phyloP scores from a whole-genome alignment of 208 protist genomes.

The Acanthamoeba royreba region DNA sequence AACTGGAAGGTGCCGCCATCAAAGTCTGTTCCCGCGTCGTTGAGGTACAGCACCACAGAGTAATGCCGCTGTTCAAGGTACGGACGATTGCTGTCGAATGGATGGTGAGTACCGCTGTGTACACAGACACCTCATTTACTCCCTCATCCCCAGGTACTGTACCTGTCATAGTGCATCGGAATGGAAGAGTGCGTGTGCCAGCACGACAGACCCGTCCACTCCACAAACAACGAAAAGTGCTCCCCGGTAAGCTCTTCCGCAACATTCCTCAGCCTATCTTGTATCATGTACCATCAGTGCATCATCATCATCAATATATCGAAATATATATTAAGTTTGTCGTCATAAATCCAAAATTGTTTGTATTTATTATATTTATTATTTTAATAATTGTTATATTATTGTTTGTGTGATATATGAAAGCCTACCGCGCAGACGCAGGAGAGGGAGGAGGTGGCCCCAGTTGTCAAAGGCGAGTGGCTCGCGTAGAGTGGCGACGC shows the following conservation, averaged over 20 bases:
- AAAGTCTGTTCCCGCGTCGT: neutral
- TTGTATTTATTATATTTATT: neutral
- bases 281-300: too few relatives aligned
- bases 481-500: neutral
- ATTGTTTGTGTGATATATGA: neutral
- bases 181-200: neutral
- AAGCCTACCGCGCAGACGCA: neutral
- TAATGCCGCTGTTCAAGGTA: constrained; percentile 17
- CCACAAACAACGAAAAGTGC: neutral
- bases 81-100: neutral
- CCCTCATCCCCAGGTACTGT: too few relatives aligned
- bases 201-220: constrained; percentile 26
- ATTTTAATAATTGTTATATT: neutral
- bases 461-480: neutral
- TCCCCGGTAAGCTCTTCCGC: neutral
- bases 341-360: too few relatives aligned
- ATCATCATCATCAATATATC: too few relatives aligned
- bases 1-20: constrained; percentile 39
- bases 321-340: too few relatives aligned
- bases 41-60: constrained; percentile 29
- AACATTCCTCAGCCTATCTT: neutral
- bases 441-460: neutral
- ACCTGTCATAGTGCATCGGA: neutral
- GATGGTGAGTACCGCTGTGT: too few relatives aligned
- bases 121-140: too few relatives aligned